Base-by-base conservation (phyloP, 2,329 filamentous ascomycete genomes). In the Diaporthe aspalathi region DNA sequence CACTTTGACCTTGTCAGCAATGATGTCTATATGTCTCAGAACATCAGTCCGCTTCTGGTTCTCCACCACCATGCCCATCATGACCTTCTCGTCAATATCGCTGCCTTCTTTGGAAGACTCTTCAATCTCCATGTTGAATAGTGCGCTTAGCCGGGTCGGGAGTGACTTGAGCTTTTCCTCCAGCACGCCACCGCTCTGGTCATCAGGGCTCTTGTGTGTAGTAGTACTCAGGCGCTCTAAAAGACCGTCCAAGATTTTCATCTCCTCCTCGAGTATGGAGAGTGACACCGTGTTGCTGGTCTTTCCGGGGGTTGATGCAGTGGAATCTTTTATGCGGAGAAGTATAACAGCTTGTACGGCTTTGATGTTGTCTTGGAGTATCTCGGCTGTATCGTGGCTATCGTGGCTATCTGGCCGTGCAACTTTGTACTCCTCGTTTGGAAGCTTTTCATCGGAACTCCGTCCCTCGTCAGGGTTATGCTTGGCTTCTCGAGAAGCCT, bases 181-280 rank as follows among this genome's bases (percentile, higher is more conserved):
- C 2, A 68, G 32, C 29, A 52, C 1, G 7, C n/a, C 43, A 12
- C 16, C 11, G 7, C 17, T 20, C n/a, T 32, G 20, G 22, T 49
- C 32, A 22, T 60, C 0, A 27, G 43, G 17, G 1, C 53, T 29
- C 14, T 40, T 24, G 16, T 22, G 40, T 9, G 45, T 38, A 38
- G 6, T 12, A 38, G 32, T 32, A n/a, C 8, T 24, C 29, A 3
- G n/a, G 4, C 40, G 53, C 20, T 43, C 20, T 5, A 24, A 9
- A 17, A 68, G 53, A 5, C 47, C 43, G 2, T 60, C 17, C 6
- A 68, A 14, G 7, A 68, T 68, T 8, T 12, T 9, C 32, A 14
- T 50, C 14, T 68, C 53, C 14, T 68, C 67, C 16, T 50, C 43
- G 0, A 68, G 43, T 1, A 68, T 52, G 2, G 67, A 68, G 11